These are phyloP conservation scores for Penicillium griseofulvum DNA, from an alignment of 2,329 filamentous ascomycete genomes.

Conservation along the genomic window DNA sequence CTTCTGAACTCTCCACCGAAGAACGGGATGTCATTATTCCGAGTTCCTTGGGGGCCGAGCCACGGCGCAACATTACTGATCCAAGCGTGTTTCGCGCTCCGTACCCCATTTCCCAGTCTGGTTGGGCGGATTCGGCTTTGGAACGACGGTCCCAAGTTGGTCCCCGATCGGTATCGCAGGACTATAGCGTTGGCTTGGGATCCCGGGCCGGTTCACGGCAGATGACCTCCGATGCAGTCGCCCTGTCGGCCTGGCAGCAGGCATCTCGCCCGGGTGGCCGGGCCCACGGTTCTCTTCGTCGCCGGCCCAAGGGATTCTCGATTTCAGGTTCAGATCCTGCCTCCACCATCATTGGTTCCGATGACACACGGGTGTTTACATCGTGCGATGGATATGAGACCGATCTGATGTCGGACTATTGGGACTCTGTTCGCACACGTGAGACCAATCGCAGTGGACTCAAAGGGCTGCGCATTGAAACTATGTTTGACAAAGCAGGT, in stretches of 20 bases:
- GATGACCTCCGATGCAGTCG: slow-evolving; percentile 28
- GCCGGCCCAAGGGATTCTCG: slow-evolving; percentile 53
- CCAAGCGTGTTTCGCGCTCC: slow-evolving; percentile 39
- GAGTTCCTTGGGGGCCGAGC: slow-evolving; percentile 22
- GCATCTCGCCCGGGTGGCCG: slow-evolving; percentile 19
- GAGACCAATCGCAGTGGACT: slow-evolving; percentile 54
- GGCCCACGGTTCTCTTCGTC: slow-evolving; percentile 29
- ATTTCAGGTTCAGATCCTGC: slow-evolving; percentile 58
- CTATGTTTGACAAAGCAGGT: slow-evolving; percentile 59
- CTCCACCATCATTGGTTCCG: slow-evolving; percentile 60
- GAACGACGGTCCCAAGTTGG: slow-evolving; percentile 12
- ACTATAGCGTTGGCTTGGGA: slow-evolving; percentile 24
- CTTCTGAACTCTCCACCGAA: slow-evolving; percentile 24
- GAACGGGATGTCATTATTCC: slow-evolving; percentile 25
- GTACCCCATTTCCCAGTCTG: slow-evolving; percentile 31
- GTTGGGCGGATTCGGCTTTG: slow-evolving; percentile 15
- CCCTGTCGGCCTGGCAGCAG: slow-evolving; percentile 29
- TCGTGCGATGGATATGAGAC: slow-evolving; percentile 61
- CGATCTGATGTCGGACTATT: slow-evolving; percentile 62
- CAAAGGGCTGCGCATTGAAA: slow-evolving; percentile 59
- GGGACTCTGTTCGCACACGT: slow-evolving; percentile 62
- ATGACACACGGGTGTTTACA: slow-evolving; percentile 57
- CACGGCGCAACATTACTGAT: slow-evolving; percentile 43
- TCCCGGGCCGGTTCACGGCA: slow-evolving; percentile 17
- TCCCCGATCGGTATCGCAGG: slow-evolving; percentile 26